phyloP scores from a whole-genome alignment of 1,284 basidiomycete genomes.

The Pyrrhoderma lamaoense region DNA sequence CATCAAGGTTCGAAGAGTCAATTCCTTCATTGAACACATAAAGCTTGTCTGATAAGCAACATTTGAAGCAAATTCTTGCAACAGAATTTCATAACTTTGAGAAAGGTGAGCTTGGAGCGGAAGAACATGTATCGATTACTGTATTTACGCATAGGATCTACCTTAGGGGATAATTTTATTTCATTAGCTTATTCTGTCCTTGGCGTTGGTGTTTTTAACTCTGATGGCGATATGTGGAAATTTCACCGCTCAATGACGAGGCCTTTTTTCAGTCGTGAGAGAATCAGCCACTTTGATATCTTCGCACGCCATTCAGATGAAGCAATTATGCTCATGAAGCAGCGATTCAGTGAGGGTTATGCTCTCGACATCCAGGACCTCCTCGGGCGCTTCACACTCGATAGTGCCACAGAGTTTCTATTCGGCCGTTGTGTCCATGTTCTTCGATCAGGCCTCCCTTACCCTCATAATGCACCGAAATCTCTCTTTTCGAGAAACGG shows the following conservation, averaged over 20 bases:
- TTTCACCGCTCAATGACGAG: slow-evolving; percentile 25
- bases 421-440: slow-evolving; percentile 31
- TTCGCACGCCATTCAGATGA: slow-evolving; percentile 25
- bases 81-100: slow-evolving; percentile 37
- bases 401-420: slow-evolving; percentile 34
- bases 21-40: neutral
- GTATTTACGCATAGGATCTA: slow-evolving; percentile 13
- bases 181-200: slow-evolving; percentile 29
- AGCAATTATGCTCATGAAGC: slow-evolving; percentile 27
- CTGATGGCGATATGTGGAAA: slow-evolving; percentile 30
- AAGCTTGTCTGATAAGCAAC: neutral
- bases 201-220: slow-evolving; percentile 41
- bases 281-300: slow-evolving; percentile 23
- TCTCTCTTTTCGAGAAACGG: neutral
- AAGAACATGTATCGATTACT: too few relatives aligned
- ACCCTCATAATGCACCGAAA: slow-evolving; percentile 22
- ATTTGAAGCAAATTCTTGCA: slow-evolving; percentile 30
- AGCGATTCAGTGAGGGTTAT: slow-evolving; percentile 34
- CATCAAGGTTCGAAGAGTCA: slow-evolving; percentile 23
- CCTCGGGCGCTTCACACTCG: slow-evolving; percentile 31
- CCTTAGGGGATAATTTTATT: slow-evolving; percentile 26
- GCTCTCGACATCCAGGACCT: slow-evolving; percentile 43
- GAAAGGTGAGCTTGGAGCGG: slow-evolving; percentile 29
- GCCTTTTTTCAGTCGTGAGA: slow-evolving; percentile 25
- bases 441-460: slow-evolving; percentile 28